Base-by-base conservation (phyloP, 257 asterid genomes). In the Osmanthus fragrans region DNA sequence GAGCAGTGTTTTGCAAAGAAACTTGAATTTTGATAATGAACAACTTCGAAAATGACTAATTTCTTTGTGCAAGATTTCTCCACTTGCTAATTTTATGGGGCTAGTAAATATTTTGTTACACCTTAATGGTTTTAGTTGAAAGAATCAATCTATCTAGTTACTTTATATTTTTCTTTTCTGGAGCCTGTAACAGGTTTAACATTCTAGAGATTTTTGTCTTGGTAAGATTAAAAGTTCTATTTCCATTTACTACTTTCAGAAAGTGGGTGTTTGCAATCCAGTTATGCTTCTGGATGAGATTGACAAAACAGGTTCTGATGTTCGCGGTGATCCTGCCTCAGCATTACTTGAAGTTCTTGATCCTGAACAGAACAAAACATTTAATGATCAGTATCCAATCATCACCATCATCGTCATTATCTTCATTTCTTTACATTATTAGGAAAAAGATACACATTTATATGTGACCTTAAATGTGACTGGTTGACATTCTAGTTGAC, bases 211-310 rank as follows among this genome's bases (percentile, higher is more conserved):
- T 73, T 33, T 32, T 51, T 66, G 18, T 64, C 34, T 27, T 18
- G 23, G 63, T 69, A 36, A 33, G 25, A 69, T 29, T 32, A 79
- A 74, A 82, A 49, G 66, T 54, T 64, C 71, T 79, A 25, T 79
- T 76, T 87, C 84, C 29, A 73, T 60, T 75, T 79, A 67, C 42
- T 19, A 63, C 76, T 84, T 82, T 36, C 56, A 96, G 99, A 90
- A 88, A 85, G 99, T 92, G 73, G 98, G 91, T 77, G 98, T 96
- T 72, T 87, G 90, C 91, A 93, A 93, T 84, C 99, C 98, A 23
- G 99, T 96, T 84, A 89, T 96, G 98, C 90, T 96, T 82, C 95
- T 96, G 80, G 99, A 93, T 86, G 99, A 96, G 94, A 89, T 96
- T 84, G 99, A 96, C 86, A 96, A 93, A 83, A 93, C 98, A 45